These are phyloP conservation scores for Phaseolus lunatus DNA, from an alignment of 306 rosid genomes.

Conservation along the genomic window DNA sequence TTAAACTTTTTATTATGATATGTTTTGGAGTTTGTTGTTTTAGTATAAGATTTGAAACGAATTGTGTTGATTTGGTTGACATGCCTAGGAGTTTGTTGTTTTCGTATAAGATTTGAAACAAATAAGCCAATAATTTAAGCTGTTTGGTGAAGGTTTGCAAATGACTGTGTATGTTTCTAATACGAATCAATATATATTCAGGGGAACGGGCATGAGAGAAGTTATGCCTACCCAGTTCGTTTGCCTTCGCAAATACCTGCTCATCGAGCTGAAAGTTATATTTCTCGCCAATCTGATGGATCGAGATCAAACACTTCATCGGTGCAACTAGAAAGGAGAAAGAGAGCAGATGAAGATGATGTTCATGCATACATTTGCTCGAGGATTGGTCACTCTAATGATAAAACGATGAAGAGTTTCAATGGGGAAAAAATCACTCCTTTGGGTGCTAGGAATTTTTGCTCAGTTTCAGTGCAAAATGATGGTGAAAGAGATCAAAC, in stretches of 20 bases:
- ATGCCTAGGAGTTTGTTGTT: background rate
- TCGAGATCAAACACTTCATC: background rate
- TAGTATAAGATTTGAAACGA: too few relatives aligned
- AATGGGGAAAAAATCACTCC: background rate
- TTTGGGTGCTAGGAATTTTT: background rate
- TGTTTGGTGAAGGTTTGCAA: conserved; percentile 18
- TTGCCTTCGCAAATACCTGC: background rate
- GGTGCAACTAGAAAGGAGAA: conserved; percentile 1
- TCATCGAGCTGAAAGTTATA: conserved; percentile 15
- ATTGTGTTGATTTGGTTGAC: too few relatives aligned
- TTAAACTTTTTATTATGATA: background rate
- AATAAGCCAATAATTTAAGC: background rate
- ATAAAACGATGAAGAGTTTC: background rate
- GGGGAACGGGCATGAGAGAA: background rate
- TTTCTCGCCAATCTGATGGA: conserved; percentile 3
- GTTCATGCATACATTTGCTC: background rate
- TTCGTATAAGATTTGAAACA: background rate
- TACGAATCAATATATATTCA: background rate
- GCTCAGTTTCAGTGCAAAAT: background rate
- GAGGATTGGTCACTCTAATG: background rate
- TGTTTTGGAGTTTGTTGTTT: background rate
- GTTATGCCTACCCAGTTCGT: background rate
- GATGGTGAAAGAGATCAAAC: background rate
- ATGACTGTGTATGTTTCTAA: background rate
- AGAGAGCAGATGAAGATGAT: background rate